These are phyloP conservation scores for Naematelia encephala DNA, from an alignment of 768 basidiomycete species.

Conservation along the genomic window DNA sequence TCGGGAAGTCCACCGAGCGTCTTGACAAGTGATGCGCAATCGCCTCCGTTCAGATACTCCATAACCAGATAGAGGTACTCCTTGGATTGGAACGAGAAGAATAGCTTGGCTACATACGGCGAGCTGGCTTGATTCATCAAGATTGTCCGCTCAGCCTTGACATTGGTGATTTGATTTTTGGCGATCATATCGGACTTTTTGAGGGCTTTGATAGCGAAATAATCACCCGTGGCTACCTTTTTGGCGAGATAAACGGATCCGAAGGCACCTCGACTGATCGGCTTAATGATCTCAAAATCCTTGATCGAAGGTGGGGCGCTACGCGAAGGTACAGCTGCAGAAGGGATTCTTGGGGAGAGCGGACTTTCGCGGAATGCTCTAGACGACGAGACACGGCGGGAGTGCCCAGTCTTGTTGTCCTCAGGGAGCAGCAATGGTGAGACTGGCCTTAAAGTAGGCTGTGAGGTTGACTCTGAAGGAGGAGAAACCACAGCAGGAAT, in stretches of 20 bases:
- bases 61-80: constrained; percentile 98
- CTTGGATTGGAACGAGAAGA: constrained; percentile 99
- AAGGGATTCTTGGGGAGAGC: constrained; percentile 80
- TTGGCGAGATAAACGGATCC: constrained; percentile 97
- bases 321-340: constrained; percentile 70
- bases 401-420: constrained; percentile 22
- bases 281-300: constrained; percentile 99
- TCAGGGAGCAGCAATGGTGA: constrained; percentile 29
- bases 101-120: constrained; percentile 94
- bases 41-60: constrained; percentile 98
- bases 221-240: constrained; percentile 97
- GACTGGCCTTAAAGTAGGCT: not conserved
- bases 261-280: constrained; percentile 97
- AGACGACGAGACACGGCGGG: constrained; percentile 31
- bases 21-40: constrained; percentile 96
- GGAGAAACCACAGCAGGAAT: constrained; percentile 58
- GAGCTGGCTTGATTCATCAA: constrained; percentile 99
- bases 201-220: constrained; percentile 98
- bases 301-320: constrained; percentile 88
- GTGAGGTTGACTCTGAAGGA: not conserved
- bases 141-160: constrained; percentile 99
- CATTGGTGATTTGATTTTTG: constrained; percentile 99
- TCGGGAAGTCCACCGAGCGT: constrained; percentile 88
- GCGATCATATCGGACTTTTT: constrained; percentile 99
- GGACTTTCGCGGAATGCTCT: constrained; percentile 54